Evolutionary conservation across 768 basidiomycete species (phyloP).

Genomic region (Lentinula sp.): DNA sequence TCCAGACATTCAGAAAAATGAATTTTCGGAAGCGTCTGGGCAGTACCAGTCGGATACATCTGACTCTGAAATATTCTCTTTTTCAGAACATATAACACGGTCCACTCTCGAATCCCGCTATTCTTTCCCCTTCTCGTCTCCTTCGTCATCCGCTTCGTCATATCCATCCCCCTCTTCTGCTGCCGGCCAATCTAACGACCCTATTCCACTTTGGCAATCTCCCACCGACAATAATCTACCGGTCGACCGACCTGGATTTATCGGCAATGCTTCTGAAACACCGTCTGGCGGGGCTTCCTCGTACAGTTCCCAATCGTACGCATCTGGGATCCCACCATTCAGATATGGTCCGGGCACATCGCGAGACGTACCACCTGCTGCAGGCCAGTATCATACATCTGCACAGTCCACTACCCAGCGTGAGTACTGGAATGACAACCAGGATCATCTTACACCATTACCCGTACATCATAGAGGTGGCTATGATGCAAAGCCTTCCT

Average conservation of each 20-base stretch:
- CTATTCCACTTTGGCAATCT: neutral
- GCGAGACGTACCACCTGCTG: neutral
- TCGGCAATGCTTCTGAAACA: neutral
- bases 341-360: neutral
- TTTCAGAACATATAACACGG: neutral
- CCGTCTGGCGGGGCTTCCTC: neutral
- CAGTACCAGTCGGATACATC: neutral
- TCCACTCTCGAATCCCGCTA: neutral
- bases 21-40: neutral
- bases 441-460: neutral
- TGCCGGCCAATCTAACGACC: neutral
- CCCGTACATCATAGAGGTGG: neutral
- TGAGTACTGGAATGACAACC: neutral
- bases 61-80: neutral
- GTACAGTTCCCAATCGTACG: neutral
- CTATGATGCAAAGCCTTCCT: neutral
- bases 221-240: neutral
- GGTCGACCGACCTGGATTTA: neutral
- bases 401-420: neutral
- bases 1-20: neutral
- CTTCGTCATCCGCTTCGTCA: neutral
- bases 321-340: neutral
- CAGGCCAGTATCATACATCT: neutral
- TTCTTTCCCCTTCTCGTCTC: neutral
- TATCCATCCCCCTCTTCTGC: neutral